phyloP scores from a whole-genome alignment of 2,329 filamentous ascomycete genomes.

The Monilinia polystroma region DNA sequence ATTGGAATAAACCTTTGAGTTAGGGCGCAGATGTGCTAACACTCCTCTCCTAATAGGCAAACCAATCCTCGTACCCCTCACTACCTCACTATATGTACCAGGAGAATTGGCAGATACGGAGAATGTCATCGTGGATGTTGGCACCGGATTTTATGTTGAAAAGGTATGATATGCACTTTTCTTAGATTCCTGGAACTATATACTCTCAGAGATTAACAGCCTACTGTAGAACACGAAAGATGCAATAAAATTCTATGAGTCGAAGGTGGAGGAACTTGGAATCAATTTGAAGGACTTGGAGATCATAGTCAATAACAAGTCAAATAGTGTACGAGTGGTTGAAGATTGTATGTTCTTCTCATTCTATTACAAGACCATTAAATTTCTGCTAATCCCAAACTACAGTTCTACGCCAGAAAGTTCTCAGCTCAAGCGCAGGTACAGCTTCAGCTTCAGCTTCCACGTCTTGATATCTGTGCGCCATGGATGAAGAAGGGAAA shows the following conservation, averaged over 20 bases:
- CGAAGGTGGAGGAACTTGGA: constrained; percentile 65
- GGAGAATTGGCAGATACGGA: constrained; percentile 73
- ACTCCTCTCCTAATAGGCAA: constrained; percentile 41
- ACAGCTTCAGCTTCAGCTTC: constrained; percentile 41
- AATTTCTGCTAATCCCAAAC: constrained; percentile 27
- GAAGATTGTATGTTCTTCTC: constrained; percentile 68
- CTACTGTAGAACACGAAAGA: constrained; percentile 51
- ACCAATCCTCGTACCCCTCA: constrained; percentile 84
- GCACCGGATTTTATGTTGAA: constrained; percentile 92
- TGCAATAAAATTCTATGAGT: constrained; percentile 65
- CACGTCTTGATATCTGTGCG: constrained; percentile 35
- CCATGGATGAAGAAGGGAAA: not conserved
- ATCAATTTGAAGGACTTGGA: constrained; percentile 66
- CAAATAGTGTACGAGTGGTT: constrained; percentile 77
- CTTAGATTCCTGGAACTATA: not conserved
- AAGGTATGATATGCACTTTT: constrained; percentile 57
- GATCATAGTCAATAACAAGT: constrained; percentile 71
- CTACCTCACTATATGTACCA: constrained; percentile 90
- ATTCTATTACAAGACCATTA: constrained; percentile 10
- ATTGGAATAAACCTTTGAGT: not conserved
- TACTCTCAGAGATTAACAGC: not conserved
- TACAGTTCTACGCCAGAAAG: constrained; percentile 52
- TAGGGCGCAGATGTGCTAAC: constrained; percentile 21
- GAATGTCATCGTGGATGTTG: constrained; percentile 85
- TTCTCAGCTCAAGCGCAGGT: constrained; percentile 46